Base-by-base conservation (phyloP, 1,284 basidiomycete species). In the Trametes hirsuta region DNA sequence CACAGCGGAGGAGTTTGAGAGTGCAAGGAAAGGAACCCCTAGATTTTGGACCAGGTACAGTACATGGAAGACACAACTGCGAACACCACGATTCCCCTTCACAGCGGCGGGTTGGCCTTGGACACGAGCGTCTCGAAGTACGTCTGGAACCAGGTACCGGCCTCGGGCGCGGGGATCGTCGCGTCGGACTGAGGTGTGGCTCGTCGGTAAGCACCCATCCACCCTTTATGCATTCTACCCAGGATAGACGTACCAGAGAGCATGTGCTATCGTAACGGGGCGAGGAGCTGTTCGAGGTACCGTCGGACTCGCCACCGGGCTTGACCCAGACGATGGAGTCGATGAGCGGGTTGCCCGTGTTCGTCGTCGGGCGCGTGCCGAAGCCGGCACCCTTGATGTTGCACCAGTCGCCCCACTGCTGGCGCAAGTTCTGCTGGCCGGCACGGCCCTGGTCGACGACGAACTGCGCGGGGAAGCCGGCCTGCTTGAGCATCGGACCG, bases 281-380 rank as follows among this genome's bases (percentile, higher is more conserved):
- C n/a, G 85, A 74, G 14, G 81, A 82, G 49, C 76, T 79, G 78
- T 87, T 81, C 64, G 79, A 83, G 45, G 85, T 87, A 64, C 85
- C 85, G 69, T 87, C 86, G 62, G 79, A 84, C 74, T 87, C 85
- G 65, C 85, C 85, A 79, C 84, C 84, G 55, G 86, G 85, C 77
- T 88, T 88, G 66, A 85, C 80, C 85, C 85, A 87, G 62, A 87
- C 84, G 70, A 87, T 82, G 47, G 84, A 74, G 68, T 87, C 86
- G 65, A 87, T 84, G 69, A 81, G 74, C 50, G 75, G 71, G 53
- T 77, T 80, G 42, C 82, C 82, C 35, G 84, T 86, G 77, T 78
- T 81, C 55, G 76, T 77, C 21, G 85, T 86, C 35, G 85, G 86
- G 61, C 78, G 84, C 41, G 74, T 80, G 63, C 86, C 86, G 71